Percentiles rank a stretch among this genome's conserved stretches.
Conservation (phyloP, 1,139 yeast species). For the Hanseniaspora gamundiae region DNA sequence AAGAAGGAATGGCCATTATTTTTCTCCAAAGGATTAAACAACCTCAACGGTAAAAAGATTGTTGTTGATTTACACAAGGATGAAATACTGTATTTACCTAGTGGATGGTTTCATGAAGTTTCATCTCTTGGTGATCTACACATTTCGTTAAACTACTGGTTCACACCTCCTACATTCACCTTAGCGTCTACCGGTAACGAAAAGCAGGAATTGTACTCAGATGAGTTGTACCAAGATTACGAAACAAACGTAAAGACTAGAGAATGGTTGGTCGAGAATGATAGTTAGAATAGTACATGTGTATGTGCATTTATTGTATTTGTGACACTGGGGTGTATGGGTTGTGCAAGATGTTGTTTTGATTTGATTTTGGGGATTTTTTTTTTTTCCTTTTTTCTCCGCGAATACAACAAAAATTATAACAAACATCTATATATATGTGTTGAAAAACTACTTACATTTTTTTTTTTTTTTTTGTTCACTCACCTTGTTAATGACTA, state of each 20-base stretch:
- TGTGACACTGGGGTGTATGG: background rate
- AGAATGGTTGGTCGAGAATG: background rate
- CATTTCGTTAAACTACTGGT: slow-evolving; percentile 64
- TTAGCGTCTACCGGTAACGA: slow-evolving; percentile 7
- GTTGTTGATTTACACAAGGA: slow-evolving; percentile 45
- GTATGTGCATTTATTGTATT: background rate
- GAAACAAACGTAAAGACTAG: slow-evolving; percentile 25
- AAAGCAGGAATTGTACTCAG: slow-evolving; percentile 30
- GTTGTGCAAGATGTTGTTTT: background rate
- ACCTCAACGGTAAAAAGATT: slow-evolving; percentile 26
- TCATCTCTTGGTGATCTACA: slow-evolving; percentile 52
- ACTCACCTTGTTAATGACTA: too few species aligned
- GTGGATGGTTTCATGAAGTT: slow-evolving; percentile 79
- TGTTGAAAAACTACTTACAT: background rate
- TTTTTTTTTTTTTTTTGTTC: too few species aligned
- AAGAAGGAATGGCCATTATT: slow-evolving; percentile 36
- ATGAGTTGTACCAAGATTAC: slow-evolving; percentile 42
- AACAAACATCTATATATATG: background rate
- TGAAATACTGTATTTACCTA: slow-evolving; percentile 56
- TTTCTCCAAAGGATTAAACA: slow-evolving; percentile 10
- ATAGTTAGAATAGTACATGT: background rate
- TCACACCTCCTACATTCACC: slow-evolving; percentile 43
- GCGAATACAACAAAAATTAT: too few species aligned
- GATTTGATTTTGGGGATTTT: background rate
- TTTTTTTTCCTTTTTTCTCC: background rate